Evolutionary conservation across 1,139 yeast species (phyloP), one percentile per base, ranked within the genome.

Genomic region (Hemisphaericaspora xylofermentans): DNA sequence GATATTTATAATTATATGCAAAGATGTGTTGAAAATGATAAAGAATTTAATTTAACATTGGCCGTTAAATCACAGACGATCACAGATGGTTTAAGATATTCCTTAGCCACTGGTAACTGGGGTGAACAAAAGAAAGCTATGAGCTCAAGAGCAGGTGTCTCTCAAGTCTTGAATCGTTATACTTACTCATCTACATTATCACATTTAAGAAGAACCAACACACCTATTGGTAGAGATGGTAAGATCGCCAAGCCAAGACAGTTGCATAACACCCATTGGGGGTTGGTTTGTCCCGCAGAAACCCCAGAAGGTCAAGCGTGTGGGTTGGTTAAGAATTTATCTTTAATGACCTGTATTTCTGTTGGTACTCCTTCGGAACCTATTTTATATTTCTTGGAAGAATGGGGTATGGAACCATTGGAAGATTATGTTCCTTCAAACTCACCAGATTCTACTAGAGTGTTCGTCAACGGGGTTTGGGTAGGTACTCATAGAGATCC

Each of bases 261-360:
- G 69, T 78, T 93, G 58, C 99, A 94, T 70, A 94, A 94, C 63
- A 93, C 98, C 22, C 99, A 94, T 71, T 94, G 98, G 98, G 99
- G 99, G 58, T 79, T 93, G 58, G 98, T 93, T 33, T 93, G 99
- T 68, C 98, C 99, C 35, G 98, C 99, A 19, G 99, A 93, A 67
- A 93, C 99, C 13, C 99, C 99, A 3, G 99, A 93, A 74, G 99
- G 99, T 59, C 98, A 93, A 71, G 98, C 99, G 38, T 93, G 99
- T 86, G 99, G 99, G 57, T 76, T 93, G 64, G 98, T 94, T 43
- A 93, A 93, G 73, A 93, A 93, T 64, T 75, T 93, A 61, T 89
- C 98, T 1, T 74, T 93, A 54, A 91, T 94, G 98, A 81, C 98
- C 1, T 89, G 98, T 74, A 89, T 93, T 43, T 93, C 98, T 22